These are phyloP conservation scores for Paulownia fortunei DNA, from an alignment of 257 asterid genomes.

Conservation along the genomic window DNA sequence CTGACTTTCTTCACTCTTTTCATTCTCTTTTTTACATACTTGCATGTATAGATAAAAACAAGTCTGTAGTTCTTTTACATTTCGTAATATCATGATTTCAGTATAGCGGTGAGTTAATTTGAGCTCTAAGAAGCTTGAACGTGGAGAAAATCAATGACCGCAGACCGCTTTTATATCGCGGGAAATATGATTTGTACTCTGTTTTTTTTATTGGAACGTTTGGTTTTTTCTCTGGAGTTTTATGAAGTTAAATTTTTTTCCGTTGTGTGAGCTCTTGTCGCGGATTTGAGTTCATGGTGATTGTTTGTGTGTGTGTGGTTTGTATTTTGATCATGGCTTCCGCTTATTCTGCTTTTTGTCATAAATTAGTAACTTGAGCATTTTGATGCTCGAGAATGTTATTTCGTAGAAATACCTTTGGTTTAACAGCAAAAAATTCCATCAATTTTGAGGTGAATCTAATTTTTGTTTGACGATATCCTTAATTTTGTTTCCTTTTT, in stretches of 20 bases:
- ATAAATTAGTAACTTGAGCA: background rate
- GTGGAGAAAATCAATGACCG: background rate
- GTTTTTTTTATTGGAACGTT: conserved; percentile 4
- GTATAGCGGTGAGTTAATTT: background rate
- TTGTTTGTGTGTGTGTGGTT: background rate
- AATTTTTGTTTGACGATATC: background rate
- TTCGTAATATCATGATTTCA: conserved; percentile 7
- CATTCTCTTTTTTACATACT: background rate
- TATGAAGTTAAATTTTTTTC: background rate
- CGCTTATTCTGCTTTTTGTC: conserved; percentile 3
- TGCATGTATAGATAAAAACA: background rate
- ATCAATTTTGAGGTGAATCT: background rate
- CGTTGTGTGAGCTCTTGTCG: background rate
- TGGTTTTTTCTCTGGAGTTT: background rate
- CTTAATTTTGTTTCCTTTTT: background rate
- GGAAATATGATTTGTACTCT: conserved; percentile 18
- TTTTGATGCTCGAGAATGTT: background rate
- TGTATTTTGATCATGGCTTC: conserved; percentile 14
- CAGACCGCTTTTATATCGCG: conserved; percentile 1
- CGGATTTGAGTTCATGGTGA: conserved; percentile 6
- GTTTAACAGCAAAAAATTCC: background rate
- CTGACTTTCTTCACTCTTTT: background rate
- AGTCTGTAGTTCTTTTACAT: background rate
- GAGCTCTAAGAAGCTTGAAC: conserved; percentile 9
- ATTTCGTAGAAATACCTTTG: background rate